Evolutionary conservation across 1,284 basidiomycete species (phyloP), one percentile per base, ranked within the genome.

Genomic region (Vanrija pseudolonga): DNA sequence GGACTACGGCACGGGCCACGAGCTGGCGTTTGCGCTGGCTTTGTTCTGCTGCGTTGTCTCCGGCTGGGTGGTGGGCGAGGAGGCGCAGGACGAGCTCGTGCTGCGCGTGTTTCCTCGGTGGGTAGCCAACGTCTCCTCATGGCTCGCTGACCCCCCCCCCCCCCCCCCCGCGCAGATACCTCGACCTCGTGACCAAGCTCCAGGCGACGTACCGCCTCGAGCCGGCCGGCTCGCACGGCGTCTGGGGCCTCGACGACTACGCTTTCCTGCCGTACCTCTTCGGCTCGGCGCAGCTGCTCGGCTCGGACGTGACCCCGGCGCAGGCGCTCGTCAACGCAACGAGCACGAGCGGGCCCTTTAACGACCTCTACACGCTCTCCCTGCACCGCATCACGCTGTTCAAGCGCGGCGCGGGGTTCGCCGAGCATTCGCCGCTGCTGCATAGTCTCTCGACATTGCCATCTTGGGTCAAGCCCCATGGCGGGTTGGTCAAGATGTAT

Each of bases 201-300:
- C 96, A 98, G 70, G 88, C 91, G 65, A 83, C 85, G 22, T 99
- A 98, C 72, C 84, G 82, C 44, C 84, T 98, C 7, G 95, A 98
- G 75, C 95, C 96, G 4, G 95, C 95, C 0, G 95, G 95, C 3
- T 93, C 89, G 60, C 96, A 98, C 68, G 95, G 95, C 8, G 95
- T 98, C 0, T 99, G 95, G 95, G 95, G 95, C 0, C 78, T 99
- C 36, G 93, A 99, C 71, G 96, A 99, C 72, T 96, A 88, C 59
- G 85, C 83, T 50, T 96, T 96, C 76, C 79, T 96, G 22, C 86
- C 88, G 22, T 98, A 98, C 72, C 82, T 96, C 9, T 89, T 96
- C 68, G 95, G 95, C 5, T 90, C 92, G 57, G 90, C 85, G 2
- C 91, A 98, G 76, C 80, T 98, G 7, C 80, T 88, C 0, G 66